Percentiles rank a stretch among this genome's conserved stretches.
These are phyloP conservation scores for Penicillium pulvis DNA, from an alignment of 495 filamentous ascomycete genomes.

Conservation along the genomic window DNA sequence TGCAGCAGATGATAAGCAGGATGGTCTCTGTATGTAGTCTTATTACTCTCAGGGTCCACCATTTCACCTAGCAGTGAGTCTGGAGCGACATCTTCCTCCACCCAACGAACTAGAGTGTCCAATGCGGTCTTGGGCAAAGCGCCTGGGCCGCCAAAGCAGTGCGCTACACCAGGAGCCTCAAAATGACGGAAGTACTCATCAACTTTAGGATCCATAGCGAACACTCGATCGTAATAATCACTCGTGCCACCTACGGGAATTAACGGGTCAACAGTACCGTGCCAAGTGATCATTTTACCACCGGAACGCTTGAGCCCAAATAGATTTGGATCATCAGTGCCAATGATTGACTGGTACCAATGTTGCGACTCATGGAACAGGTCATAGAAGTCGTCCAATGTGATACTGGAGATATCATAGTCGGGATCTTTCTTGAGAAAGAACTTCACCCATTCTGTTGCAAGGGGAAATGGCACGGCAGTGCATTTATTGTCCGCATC, in stretches of 20 bases:
- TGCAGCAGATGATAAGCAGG: not conserved
- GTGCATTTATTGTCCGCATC: not conserved
- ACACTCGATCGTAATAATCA: conserved; percentile 22
- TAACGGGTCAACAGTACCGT: conserved; percentile 31
- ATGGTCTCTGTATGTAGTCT: not conserved
- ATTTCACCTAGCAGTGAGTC: conserved; percentile 1
- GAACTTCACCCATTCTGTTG: not conserved
- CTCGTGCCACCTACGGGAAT: conserved; percentile 21
- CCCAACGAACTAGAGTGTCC: conserved; percentile 28
- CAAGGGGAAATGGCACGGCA: not conserved
- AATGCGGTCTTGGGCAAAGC: conserved; percentile 19
- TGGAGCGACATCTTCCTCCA: conserved; percentile 31
- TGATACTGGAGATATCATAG: not conserved
- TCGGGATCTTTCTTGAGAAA: not conserved
- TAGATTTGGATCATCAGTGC: conserved; percentile 39
- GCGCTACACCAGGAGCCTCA: conserved; percentile 31
- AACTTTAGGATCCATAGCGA: conserved; percentile 12
- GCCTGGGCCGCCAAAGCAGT: conserved; percentile 32
- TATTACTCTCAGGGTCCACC: not conserved
- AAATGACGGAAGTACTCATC: conserved; percentile 33
- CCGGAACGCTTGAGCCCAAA: conserved; percentile 31
- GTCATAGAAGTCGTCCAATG: not conserved
- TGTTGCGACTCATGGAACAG: not conserved
- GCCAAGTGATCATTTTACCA: conserved; percentile 47
- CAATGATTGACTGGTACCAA: conserved; percentile 17